Conservation (phyloP, 2,329 filamentous ascomycete genomes). For the Albifimbria verrucaria region DNA sequence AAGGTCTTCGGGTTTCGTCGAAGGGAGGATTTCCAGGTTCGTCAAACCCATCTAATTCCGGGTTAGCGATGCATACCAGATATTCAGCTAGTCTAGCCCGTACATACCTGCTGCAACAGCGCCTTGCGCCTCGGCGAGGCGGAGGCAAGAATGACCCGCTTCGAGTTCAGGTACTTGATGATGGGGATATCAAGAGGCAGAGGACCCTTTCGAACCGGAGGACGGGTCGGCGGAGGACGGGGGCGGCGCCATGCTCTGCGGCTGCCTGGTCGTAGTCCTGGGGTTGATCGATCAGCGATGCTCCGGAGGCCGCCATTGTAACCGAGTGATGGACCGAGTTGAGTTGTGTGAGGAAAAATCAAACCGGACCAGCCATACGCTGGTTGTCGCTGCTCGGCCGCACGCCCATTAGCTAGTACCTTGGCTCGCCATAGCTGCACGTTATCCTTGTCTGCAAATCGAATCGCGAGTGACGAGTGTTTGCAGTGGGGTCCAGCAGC, state of each 20-base stretch:
- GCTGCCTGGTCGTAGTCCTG: constrained; percentile 43
- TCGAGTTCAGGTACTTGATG: constrained; percentile 69
- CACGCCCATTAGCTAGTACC: neutral
- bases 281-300: constrained; percentile 34
- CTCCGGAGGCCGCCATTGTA: neutral
- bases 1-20: constrained; percentile 79
- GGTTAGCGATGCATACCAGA: constrained; percentile 5
- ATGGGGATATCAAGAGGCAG: constrained; percentile 77
- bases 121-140: constrained; percentile 81
- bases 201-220: constrained; percentile 44
- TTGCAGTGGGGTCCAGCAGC: too few species aligned
- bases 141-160: constrained; percentile 85
- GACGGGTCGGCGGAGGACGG: constrained; percentile 21
- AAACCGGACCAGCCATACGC: too few species aligned
- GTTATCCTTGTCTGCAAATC: neutral
- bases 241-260: constrained; percentile 29
- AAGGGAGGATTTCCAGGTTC: constrained; percentile 81
- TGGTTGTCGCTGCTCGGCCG: too few species aligned
- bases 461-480: too few species aligned
- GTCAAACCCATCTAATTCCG: constrained; percentile 66
- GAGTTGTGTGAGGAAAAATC: too few species aligned
- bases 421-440: neutral
- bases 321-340: constrained; percentile 3
- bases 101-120: constrained; percentile 69
- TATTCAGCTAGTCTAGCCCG: neutral